Base-by-base conservation (phyloP, 1,139 yeast genomes). In the Saccharomyces hybrid region DNA sequence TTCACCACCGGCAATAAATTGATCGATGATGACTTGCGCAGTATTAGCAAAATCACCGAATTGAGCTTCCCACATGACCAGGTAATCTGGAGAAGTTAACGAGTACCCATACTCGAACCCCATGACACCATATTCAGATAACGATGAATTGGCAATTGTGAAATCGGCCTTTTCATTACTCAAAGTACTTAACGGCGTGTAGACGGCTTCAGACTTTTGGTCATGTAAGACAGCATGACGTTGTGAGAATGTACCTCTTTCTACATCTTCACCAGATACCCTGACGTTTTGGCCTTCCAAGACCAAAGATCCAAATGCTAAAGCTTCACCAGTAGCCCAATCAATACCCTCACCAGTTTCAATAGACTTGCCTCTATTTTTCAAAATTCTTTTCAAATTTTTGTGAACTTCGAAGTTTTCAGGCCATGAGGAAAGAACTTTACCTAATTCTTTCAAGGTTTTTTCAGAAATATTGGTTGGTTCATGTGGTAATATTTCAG, bases 41-140 rank as follows among this genome's bases (percentile, higher is more conserved):
- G 98, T 93, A 80, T 95, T 95, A 68, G 99, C 99, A 67, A 95
- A 95, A 77, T 95, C 99, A 82, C 99, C 99, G 67, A 95, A 95
- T 79, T 95, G 99, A 55, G 99, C 99, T 78, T 95, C 99, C 99
- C 99, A 95, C 78, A 87, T 86, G 56, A 93, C 98, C 59, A 88
- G 82, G 56, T 97, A 93, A 71, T 93, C 97, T 61, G 99, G 99
- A 53, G 96, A 88, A 59, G 97, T 88, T 74, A 95, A 81, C 8
- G 99, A 93, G 79, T 93, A 95, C 76, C 99, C 99, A 72, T 95
- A 95, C 77, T 95, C 99, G 73, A 89, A 95, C 64, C 99, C 98
- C 91, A 93, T 86, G 55, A 89, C 97, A 81, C 99, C 99, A 73
- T 90, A 95, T 77, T 95, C 99, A 49, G 98, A 90, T 69, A 95